These are phyloP conservation scores for Cladosporium sphaerospermum DNA, from an alignment of 2,329 filamentous ascomycete genomes.

Conservation along the genomic window DNA sequence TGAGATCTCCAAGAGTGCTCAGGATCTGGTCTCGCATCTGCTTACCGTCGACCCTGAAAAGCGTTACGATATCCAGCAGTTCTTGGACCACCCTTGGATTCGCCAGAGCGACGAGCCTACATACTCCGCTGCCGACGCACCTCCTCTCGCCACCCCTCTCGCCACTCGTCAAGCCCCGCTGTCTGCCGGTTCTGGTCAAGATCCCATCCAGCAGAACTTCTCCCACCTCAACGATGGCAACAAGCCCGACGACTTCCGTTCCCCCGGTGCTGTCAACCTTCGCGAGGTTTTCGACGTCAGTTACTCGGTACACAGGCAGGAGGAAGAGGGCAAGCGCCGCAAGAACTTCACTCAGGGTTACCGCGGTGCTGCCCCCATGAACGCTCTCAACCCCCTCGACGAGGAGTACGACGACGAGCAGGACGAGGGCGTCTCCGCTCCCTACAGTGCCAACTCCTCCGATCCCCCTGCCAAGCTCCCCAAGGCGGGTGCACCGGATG, in stretches of 20 bases:
- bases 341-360: conserved; percentile 74
- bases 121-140: conserved; percentile 60
- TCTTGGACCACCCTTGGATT: conserved; percentile 93
- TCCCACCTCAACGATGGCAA: conserved; percentile 49
- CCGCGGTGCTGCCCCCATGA: conserved; percentile 58
- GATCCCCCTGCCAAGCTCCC: conserved; percentile 59
- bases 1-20: conserved; percentile 89
- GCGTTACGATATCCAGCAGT: conserved; percentile 87
- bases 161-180: conserved; percentile 49
- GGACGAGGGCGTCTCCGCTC: conserved; percentile 52
- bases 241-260: conserved; percentile 78
- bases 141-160: conserved; percentile 64
- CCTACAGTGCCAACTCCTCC: conserved; percentile 43
- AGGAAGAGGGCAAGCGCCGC: conserved; percentile 87
- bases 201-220: conserved; percentile 45
- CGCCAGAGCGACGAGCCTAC: conserved; percentile 63
- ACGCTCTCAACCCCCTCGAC: conserved; percentile 58
- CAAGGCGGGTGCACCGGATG: conserved; percentile 51
- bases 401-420: conserved; percentile 58
- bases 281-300: conserved; percentile 96
- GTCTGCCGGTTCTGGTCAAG: conserved; percentile 19
- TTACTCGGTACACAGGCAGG: conserved; percentile 95
- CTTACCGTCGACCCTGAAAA: conserved; percentile 92
- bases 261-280: conserved; percentile 87
- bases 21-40: conserved; percentile 89